phyloP scores from a whole-genome alignment of 495 filamentous ascomycete genomes.

The Penicillium soppii region DNA sequence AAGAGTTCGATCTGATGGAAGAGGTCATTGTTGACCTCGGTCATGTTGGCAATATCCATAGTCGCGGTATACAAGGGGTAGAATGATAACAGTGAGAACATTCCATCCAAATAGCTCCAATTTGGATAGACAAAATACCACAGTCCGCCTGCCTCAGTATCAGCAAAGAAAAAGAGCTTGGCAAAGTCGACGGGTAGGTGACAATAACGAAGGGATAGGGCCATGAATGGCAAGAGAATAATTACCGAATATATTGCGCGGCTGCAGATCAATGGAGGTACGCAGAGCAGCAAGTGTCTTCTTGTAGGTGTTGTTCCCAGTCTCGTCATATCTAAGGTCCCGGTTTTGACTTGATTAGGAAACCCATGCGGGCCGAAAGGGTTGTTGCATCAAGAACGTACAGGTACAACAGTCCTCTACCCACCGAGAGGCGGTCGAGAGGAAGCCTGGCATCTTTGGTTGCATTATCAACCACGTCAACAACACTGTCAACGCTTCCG shows the following conservation, averaged over 20 bases:
- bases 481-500: slow-evolving; percentile 28
- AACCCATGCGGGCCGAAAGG: not conserved
- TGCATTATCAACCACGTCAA: slow-evolving; percentile 28
- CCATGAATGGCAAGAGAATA: not conserved
- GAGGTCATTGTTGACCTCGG: slow-evolving; percentile 44
- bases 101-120: slow-evolving; percentile 59
- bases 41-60: slow-evolving; percentile 36
- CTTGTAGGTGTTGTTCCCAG: slow-evolving; percentile 34
- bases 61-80: slow-evolving; percentile 44
- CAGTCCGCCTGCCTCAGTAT: slow-evolving; percentile 38
- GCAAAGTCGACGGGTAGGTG: not conserved
- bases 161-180: not conserved
- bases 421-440: slow-evolving; percentile 38
- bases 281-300: slow-evolving; percentile 42
- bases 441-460: slow-evolving; percentile 33
- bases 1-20: slow-evolving; percentile 53
- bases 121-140: slow-evolving; percentile 56
- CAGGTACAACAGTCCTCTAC: slow-evolving; percentile 38
- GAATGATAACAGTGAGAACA: slow-evolving; percentile 54
- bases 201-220: not conserved
- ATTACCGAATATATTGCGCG: slow-evolving; percentile 35
- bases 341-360: slow-evolving; percentile 1
- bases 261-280: slow-evolving; percentile 46
- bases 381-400: slow-evolving; percentile 2
- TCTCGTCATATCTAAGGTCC: slow-evolving; percentile 23